Conservation (phyloP, 441 rosid genomes). For the Erysimum pusillum region DNA sequence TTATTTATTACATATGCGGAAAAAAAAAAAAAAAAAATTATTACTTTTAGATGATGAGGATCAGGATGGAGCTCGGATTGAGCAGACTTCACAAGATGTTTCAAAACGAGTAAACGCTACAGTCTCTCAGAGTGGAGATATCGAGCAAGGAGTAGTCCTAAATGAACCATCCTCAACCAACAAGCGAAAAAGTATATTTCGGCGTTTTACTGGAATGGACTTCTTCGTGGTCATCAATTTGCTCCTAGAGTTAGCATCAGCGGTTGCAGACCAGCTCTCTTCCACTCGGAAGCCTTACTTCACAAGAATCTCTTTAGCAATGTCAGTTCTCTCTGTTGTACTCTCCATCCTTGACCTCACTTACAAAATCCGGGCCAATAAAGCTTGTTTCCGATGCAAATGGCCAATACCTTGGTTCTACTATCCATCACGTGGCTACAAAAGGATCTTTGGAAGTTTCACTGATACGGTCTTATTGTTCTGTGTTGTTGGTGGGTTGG, state of each 20-base stretch:
- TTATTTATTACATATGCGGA: too few relatives aligned
- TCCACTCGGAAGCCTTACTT: background rate
- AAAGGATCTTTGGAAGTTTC: background rate
- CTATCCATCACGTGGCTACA: conserved; percentile 5
- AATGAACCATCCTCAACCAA: background rate
- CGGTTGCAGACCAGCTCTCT: conserved; percentile 10
- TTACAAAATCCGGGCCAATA: background rate
- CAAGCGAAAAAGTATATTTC: background rate
- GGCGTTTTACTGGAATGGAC: background rate
- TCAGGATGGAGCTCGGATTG: too few relatives aligned
- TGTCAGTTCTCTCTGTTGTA: conserved; percentile 2
- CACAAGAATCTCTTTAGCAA: background rate
- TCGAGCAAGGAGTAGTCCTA: background rate
- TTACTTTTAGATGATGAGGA: too few relatives aligned
- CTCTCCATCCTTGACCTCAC: conserved; percentile 9
- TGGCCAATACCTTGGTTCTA: conserved; percentile 34
- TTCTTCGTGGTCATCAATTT: background rate
- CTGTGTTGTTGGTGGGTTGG: conserved; percentile 7
- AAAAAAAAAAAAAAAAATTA: too few relatives aligned
- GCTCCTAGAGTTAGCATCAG: conserved; percentile 12
- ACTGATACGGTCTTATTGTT: conserved; percentile 9
- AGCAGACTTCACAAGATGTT: too few relatives aligned
- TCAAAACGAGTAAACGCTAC: too few relatives aligned
- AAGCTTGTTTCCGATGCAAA: conserved; percentile 12
- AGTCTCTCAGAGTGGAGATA: background rate